A percentile compares a stretch with the other conserved stretches of the same genome.
Conservation (phyloP, 345 rosid species). For the Angophora floribunda region DNA sequence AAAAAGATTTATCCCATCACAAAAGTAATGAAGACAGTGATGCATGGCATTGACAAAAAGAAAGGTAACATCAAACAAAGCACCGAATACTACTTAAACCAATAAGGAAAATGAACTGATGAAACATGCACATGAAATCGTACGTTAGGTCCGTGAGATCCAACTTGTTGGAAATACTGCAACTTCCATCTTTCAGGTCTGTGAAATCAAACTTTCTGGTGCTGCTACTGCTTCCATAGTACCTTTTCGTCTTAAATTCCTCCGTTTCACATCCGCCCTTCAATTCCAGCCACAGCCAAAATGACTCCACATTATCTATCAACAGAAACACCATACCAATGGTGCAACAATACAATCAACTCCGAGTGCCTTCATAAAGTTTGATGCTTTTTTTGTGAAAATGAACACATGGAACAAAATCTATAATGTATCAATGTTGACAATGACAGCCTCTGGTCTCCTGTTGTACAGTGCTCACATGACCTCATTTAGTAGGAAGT, state of each 20-base stretch:
- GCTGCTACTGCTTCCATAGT: neutral
- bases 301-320: conserved; percentile 26
- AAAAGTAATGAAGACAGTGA: neutral
- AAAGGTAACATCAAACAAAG: neutral
- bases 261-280: conserved; percentile 9
- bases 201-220: conserved; percentile 1
- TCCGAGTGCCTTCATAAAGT: neutral
- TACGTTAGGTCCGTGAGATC: conserved; percentile 87
- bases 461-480: neutral
- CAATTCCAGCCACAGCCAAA: conserved; percentile 23
- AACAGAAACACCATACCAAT: neutral
- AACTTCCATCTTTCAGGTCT: conserved; percentile 19
- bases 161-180: conserved; percentile 13
- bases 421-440: neutral
- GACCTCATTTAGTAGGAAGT: neutral
- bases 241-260: neutral
- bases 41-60: neutral
- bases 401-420: neutral
- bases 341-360: neutral
- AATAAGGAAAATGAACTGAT: neutral
- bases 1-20: neutral
- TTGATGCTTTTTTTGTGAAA: neutral
- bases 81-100: neutral
- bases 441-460: neutral
- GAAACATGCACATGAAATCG: conserved; percentile 1